A percentile compares a stretch with the other conserved stretches of the same genome.
phyloP scores from a whole-genome alignment of 2,329 filamentous ascomycete species.

The Trichoderma sp. region DNA sequence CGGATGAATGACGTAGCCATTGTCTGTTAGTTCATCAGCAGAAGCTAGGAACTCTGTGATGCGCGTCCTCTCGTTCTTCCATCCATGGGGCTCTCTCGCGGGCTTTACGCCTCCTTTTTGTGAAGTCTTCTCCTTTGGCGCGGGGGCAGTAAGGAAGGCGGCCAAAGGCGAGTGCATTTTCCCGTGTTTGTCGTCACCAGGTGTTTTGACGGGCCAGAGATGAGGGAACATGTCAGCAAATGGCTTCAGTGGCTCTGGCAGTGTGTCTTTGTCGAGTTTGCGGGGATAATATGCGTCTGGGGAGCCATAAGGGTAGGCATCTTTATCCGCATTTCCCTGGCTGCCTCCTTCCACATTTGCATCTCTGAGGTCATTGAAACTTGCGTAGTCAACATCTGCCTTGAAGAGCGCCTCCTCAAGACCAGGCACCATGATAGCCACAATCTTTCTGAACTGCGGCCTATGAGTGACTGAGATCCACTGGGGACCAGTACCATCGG shows the following conservation, averaged over 20 bases:
- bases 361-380: slow-evolving; percentile 42
- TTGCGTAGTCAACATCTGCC: slow-evolving; percentile 52
- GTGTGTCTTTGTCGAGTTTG: slow-evolving; percentile 49
- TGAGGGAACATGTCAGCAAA: slow-evolving; percentile 83
- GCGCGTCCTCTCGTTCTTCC: slow-evolving; percentile 74
- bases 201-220: slow-evolving; percentile 85
- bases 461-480: slow-evolving; percentile 66
- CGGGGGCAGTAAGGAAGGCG: slow-evolving; percentile 75
- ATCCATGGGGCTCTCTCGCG: slow-evolving; percentile 63
- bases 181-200: slow-evolving; percentile 78
- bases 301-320: slow-evolving; percentile 41
- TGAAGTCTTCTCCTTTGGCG: slow-evolving; percentile 65
- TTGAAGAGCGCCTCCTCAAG: slow-evolving; percentile 90
- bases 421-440: slow-evolving; percentile 89
- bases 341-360: slow-evolving; percentile 27
- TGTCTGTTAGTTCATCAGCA: slow-evolving; percentile 73
- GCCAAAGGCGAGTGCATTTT: slow-evolving; percentile 86
- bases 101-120: slow-evolving; percentile 60
- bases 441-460: slow-evolving; percentile 72
- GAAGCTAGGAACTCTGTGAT: slow-evolving; percentile 78
- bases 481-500: slow-evolving; percentile 64
- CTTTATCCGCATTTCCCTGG: slow-evolving; percentile 34
- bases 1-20: slow-evolving; percentile 84
- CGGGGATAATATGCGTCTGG: slow-evolving; percentile 64
- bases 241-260: slow-evolving; percentile 59